Conservation (phyloP, 108 stramenopile genomes). For the Skeletonema costatum region DNA sequence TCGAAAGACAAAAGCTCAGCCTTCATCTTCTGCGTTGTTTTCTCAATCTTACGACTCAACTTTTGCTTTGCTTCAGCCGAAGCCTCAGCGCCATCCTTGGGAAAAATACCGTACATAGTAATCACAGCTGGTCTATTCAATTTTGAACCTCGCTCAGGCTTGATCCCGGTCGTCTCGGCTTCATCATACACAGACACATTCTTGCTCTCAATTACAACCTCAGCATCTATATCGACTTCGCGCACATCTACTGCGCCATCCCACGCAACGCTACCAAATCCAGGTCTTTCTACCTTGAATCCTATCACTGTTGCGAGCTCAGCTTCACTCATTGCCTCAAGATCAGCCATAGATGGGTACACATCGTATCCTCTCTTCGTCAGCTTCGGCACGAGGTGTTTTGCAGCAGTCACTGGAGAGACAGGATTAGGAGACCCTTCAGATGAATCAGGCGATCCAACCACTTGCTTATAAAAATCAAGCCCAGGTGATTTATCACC, state of each 20-base stretch:
- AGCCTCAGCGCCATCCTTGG: constrained; percentile 61
- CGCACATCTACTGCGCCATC: constrained; percentile 93
- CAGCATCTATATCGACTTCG: constrained; percentile 74
- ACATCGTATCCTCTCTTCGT: constrained; percentile 83
- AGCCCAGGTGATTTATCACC: constrained; percentile 44
- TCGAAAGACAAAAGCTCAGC: constrained; percentile 88
- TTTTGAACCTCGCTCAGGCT: constrained; percentile 83
- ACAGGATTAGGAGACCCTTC: constrained; percentile 9
- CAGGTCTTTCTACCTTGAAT: constrained; percentile 74
- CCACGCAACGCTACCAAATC: constrained; percentile 91
- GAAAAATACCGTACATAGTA: constrained; percentile 76
- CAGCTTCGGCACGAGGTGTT: constrained; percentile 65
- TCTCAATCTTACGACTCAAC: constrained; percentile 62
- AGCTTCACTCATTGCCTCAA: constrained; percentile 74
- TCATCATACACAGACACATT: constrained; percentile 88
- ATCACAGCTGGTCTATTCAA: constrained; percentile 91
- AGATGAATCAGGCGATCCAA: constrained; percentile 42
- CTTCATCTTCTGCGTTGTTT: constrained; percentile 70
- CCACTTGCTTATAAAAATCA: constrained; percentile 70
- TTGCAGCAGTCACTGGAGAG: constrained; percentile 10
- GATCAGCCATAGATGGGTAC: constrained; percentile 65
- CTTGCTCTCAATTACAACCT: constrained; percentile 80
- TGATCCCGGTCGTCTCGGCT: constrained; percentile 70
- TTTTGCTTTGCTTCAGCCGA: constrained; percentile 61
- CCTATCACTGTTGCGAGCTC: constrained; percentile 87